These are phyloP conservation scores for Xerocomellus intermedius DNA, from an alignment of 768 basidiomycete genomes.

Conservation along the genomic window DNA sequence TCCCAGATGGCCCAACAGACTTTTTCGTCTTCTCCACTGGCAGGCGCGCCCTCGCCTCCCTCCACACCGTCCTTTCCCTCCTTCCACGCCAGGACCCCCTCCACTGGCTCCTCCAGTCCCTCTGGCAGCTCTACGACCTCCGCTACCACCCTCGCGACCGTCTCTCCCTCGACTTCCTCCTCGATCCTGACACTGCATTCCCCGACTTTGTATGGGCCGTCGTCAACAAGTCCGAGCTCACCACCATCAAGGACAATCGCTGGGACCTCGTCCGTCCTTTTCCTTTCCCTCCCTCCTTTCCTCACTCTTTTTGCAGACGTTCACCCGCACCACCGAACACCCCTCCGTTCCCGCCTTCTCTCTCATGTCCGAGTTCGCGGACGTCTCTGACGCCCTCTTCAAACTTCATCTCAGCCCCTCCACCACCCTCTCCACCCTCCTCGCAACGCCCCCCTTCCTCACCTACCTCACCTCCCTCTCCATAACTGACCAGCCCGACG, in stretches of 20 bases:
- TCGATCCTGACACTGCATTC: constrained; percentile 44
- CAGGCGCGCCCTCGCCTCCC: constrained; percentile 67
- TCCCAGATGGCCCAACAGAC: constrained; percentile 71
- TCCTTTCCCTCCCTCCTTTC: not conserved
- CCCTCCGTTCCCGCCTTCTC: constrained; percentile 57
- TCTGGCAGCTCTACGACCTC: constrained; percentile 69
- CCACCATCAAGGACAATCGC: constrained; percentile 62
- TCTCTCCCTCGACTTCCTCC: constrained; percentile 76
- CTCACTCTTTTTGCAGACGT: constrained; percentile 52
- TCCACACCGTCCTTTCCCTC: constrained; percentile 78
- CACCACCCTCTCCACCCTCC: constrained; percentile 51
- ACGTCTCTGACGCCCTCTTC: constrained; percentile 76
- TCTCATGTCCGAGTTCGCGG: constrained; percentile 88
- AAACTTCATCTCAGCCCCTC: constrained; percentile 44
- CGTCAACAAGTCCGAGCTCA: constrained; percentile 76
- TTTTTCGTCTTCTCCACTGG: constrained; percentile 89
- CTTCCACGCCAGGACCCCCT: constrained; percentile 82
- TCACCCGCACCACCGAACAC: constrained; percentile 75
- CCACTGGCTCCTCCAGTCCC: constrained; percentile 60
- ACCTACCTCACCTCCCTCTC: constrained; percentile 86
- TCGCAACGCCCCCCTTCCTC: constrained; percentile 62
- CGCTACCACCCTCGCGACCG: constrained; percentile 68
- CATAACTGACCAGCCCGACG: constrained; percentile 83
- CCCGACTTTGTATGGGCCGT: constrained; percentile 82
- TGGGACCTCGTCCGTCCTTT: constrained; percentile 81